Base-by-base conservation (phyloP, 768 basidiomycete species). In the Tricholoma flavovirens region DNA sequence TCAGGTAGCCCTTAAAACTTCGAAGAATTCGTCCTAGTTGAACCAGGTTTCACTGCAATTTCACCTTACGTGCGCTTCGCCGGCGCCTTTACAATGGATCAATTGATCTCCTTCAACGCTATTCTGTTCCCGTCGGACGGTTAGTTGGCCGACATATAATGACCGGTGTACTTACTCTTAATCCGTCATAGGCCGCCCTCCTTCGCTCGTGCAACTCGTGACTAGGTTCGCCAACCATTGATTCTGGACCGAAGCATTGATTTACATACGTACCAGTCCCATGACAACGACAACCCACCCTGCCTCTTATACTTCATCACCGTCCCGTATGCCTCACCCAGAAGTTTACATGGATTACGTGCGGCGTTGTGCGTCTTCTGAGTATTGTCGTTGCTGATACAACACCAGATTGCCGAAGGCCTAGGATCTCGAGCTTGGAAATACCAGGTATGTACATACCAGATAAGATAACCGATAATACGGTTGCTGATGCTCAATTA, bases 321-420 rank as follows among this genome's bases (percentile, higher is more conserved):
- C 77, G 30, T 71, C 82, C 46, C 83, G 85, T 52, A 80, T 88
- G 75, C 90, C 90, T 0, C 90, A 92, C 68, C 90, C 90, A 10
- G 88, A 91, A 68, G 81, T 88, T 40, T 83, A 87, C 66, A 92
- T 92, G 89, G 88, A 91, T 70, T 88, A 86, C 70, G 80, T 80
- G 62, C 57, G 74, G 65, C 8, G 58, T 51, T 38, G 35, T 46
- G 52, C 33, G 29, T 53, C 22, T 14, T 54, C 17, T 60, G 22
- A 46, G 26, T 26, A 8, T 53, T 24, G 49, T 22, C 35, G 52
- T 36, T 36, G 24, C 51, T 58, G 53, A 56, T 58, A 51, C 49
- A 59, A 59, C 61, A 61, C 59, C 63, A 81, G 77, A 84, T 92
- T 62, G 88, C 87, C 64, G 87, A 90, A 71, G 79, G 81, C 53